Percentiles rank a stretch among this genome's conserved stretches.
Evolutionary conservation across 1,284 basidiomycete genomes (phyloP).

Genomic region (Ustilago xerochloae): DNA sequence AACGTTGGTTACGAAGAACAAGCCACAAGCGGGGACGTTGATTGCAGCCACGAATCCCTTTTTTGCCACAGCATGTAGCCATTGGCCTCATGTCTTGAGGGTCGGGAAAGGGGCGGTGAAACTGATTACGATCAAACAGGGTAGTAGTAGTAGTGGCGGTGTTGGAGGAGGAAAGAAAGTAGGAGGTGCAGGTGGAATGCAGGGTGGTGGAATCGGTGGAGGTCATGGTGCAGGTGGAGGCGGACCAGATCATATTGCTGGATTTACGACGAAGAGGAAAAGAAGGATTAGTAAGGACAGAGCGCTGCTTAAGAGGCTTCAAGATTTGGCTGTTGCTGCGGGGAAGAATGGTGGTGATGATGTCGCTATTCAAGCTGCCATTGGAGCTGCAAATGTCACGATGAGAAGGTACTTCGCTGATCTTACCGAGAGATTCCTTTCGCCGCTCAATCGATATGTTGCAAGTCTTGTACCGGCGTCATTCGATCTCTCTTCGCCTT

Average conservation of each 20-base stretch:
- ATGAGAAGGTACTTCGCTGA: slow-evolving; percentile 87
- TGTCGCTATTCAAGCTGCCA: slow-evolving; percentile 4
- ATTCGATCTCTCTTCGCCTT: slow-evolving; percentile 51
- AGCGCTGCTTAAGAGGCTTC: slow-evolving; percentile 75
- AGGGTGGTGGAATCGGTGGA: slow-evolving; percentile 74
- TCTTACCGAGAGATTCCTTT: slow-evolving; percentile 86
- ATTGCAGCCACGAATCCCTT: slow-evolving; percentile 95
- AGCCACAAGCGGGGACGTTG: slow-evolving; percentile 84
- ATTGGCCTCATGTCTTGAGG: slow-evolving; percentile 86
- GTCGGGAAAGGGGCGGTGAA: slow-evolving; percentile 71
- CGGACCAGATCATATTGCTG: slow-evolving; percentile 56
- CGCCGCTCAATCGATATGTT: slow-evolving; percentile 91
- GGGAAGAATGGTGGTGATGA: slow-evolving; percentile 58
- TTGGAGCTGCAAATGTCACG: slow-evolving; percentile 68
- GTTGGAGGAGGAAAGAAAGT: slow-evolving; percentile 10
- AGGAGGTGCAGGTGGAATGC: slow-evolving; percentile 22
- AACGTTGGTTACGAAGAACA: slow-evolving; percentile 80
- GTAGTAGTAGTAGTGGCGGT: background rate
- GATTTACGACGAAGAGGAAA: slow-evolving; percentile 78
- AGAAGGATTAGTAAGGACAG: slow-evolving; percentile 87
- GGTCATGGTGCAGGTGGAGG: slow-evolving; percentile 71
- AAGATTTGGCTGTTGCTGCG: slow-evolving; percentile 57
- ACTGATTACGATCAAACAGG: slow-evolving; percentile 41
- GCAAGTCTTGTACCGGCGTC: slow-evolving; percentile 72
- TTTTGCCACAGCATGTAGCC: slow-evolving; percentile 84